A percentile compares a stretch with the other conserved stretches of the same genome.
Evolutionary conservation across 2,329 filamentous ascomycete species (phyloP).

Genomic region (Penicillium occitanis): DNA sequence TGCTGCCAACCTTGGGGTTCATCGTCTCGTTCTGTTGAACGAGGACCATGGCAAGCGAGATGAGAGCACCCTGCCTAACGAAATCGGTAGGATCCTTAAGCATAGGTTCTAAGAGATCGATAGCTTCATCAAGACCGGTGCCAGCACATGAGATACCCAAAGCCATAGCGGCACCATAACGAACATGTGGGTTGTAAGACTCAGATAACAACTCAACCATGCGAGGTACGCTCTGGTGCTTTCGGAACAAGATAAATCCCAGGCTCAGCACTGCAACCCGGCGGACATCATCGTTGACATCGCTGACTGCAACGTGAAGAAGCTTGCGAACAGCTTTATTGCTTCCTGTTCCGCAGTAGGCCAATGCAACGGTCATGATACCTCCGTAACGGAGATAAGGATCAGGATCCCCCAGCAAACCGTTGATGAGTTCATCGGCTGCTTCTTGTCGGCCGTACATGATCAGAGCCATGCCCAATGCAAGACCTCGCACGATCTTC

Average conservation of each 20-base stretch:
- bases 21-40: constrained; percentile 99
- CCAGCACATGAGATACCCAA: constrained; percentile 97
- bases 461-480: constrained; percentile 95
- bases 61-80: constrained; percentile 92
- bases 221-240: constrained; percentile 91
- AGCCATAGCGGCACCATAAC: constrained; percentile 97
- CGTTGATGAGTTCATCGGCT: constrained; percentile 91
- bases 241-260: constrained; percentile 97
- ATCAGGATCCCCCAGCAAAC: constrained; percentile 88
- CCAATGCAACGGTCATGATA: constrained; percentile 97
- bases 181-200: constrained; percentile 97
- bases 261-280: constrained; percentile 96
- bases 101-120: constrained; percentile 97
- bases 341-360: constrained; percentile 95
- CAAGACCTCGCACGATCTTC: constrained; percentile 95
- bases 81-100: constrained; percentile 99
- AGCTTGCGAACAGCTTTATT: constrained; percentile 98
- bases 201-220: constrained; percentile 99
- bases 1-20: constrained; percentile 91
- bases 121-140: constrained; percentile 91
- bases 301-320: constrained; percentile 92
- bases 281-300: constrained; percentile 96
- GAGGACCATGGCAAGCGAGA: constrained; percentile 95
- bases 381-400: constrained; percentile 92
- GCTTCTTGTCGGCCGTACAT: constrained; percentile 97